Conservation (phyloP, 768 basidiomycete genomes). For the Wakefieldia striispora region DNA sequence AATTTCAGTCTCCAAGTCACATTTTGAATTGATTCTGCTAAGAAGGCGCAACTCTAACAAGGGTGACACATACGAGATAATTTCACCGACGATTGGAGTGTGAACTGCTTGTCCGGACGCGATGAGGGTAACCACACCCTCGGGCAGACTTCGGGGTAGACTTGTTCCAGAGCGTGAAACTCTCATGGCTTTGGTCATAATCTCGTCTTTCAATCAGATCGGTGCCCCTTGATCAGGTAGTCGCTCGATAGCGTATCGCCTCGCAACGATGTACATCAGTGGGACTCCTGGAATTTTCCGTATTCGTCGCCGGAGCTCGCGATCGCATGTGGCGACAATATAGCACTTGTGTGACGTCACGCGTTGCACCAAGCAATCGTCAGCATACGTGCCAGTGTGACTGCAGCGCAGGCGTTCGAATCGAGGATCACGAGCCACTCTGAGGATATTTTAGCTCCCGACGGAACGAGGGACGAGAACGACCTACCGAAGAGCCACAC, state of each 20-base stretch:
- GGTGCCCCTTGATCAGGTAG: conserved; percentile 92
- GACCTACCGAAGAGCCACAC: conserved; percentile 86
- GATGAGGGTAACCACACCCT: background rate
- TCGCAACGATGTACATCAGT: conserved; percentile 94
- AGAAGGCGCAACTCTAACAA: background rate
- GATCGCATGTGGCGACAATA: conserved; percentile 96
- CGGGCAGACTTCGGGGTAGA: background rate
- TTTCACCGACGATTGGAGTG: background rate
- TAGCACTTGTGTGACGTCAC: conserved; percentile 95
- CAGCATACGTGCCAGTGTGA: conserved; percentile 96
- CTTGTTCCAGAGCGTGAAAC: background rate
- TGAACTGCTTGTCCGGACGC: background rate
- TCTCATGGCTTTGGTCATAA: background rate
- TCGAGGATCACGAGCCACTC: conserved; percentile 94
- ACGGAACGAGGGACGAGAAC: background rate
- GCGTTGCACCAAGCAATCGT: conserved; percentile 96
- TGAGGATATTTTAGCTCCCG: conserved; percentile 31
- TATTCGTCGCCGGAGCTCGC: conserved; percentile 88
- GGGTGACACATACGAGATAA: background rate
- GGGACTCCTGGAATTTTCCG: conserved; percentile 92
- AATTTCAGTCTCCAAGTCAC: background rate
- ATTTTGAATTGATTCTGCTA: background rate
- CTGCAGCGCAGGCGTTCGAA: conserved; percentile 93
- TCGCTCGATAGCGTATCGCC: conserved; percentile 91
- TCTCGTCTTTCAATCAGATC: conserved; percentile 29